Conservation (phyloP, 495 filamentous ascomycete species). For the Aspergillus ostianus region DNA sequence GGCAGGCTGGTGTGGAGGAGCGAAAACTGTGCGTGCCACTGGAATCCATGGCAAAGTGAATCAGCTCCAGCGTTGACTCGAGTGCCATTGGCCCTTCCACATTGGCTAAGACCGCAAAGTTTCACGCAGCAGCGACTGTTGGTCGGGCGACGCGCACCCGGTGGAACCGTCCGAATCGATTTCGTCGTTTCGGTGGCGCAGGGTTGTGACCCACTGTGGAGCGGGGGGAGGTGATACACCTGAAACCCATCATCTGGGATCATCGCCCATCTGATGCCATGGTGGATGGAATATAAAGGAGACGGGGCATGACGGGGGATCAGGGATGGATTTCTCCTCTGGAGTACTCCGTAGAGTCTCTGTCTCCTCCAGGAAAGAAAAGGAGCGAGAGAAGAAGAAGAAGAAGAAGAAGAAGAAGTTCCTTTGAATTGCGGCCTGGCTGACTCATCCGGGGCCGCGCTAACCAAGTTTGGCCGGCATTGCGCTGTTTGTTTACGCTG, state of each 20-base stretch:
- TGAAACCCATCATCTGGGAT: neutral
- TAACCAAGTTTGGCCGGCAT: neutral
- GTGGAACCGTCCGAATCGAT: neutral
- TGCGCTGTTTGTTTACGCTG: neutral
- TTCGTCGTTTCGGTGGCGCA: neutral
- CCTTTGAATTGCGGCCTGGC: too few species aligned
- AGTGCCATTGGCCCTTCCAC: neutral
- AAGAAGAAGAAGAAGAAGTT: too few species aligned
- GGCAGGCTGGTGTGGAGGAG: neutral
- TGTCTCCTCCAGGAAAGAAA: too few species aligned
- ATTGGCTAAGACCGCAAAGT: neutral
- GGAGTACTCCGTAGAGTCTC: too few species aligned
- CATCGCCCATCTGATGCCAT: neutral
- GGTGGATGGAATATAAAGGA: too few species aligned
- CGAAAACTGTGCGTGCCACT: neutral
- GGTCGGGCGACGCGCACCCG: neutral
- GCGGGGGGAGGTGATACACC: neutral
- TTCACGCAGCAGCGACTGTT: neutral
- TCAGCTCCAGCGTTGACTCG: neutral
- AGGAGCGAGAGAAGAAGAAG: too few species aligned
- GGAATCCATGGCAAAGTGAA: neutral
- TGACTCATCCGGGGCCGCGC: neutral
- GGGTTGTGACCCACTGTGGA: neutral
- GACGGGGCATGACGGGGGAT: too few species aligned
- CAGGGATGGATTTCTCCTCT: too few species aligned